Base-by-base conservation (phyloP, 306 rosid genomes). In the Astragalus membranaceus region DNA sequence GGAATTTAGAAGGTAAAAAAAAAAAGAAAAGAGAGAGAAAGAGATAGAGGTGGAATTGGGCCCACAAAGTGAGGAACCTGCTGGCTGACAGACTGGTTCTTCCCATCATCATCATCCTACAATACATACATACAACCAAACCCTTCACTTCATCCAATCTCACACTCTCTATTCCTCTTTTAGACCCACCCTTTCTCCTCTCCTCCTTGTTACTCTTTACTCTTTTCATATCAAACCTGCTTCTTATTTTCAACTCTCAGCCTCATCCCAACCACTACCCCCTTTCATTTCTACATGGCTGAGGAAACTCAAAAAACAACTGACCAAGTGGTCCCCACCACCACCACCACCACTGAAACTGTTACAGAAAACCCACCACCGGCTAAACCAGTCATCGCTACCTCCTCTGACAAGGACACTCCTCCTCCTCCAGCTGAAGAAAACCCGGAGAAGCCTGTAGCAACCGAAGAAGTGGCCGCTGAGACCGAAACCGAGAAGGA, bases 1-100 rank as follows among this genome's bases (percentile, higher is more conserved):
- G n/a, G n/a, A n/a, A n/a, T n/a, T n/a, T n/a, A n/a, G n/a, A n/a
- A n/a, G n/a, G n/a, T n/a, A n/a, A n/a, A n/a, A n/a, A n/a, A n/a
- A n/a, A n/a, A 37, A 15, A 59, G 10, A 6, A 6, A 32, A 29
- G 8, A 30, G 16, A 37, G 1, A 39, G 6, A 17, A 15, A 13
- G 32, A 10, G 33, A 58, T 46, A 15, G 82, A 14, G 72, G 32
- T 48, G 59, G 2, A 66, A 33, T 1, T 30, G 72, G 75, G 3
- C 70, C 82, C 71, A 78, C 75, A 11, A 73, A 83, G 84, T 69
- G 81, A 73, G 10, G 81, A 55, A 6, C 44, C 54, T 66, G 89
- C 92, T 85, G 92, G 86, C 89, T 47, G 36, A 62, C 86, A 85
- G 88, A 76, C 88, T 85, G 89, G 78, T 85, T 78, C 78, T 71